Base-by-base conservation (phyloP, 1,284 basidiomycete species). In the Naganishia sp. region DNA sequence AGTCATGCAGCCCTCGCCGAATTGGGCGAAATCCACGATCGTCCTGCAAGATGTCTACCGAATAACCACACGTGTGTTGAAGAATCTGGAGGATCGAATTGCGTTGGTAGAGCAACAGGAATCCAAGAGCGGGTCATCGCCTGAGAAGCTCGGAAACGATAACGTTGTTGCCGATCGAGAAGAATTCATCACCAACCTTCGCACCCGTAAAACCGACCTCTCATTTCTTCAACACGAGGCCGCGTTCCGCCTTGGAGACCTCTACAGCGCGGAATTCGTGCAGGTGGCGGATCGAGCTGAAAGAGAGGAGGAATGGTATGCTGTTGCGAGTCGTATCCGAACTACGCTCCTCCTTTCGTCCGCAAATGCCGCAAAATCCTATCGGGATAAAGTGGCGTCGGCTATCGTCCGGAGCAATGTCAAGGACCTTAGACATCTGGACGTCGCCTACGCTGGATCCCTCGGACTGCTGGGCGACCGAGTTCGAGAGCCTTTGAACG, bases 281-380 rank as follows among this genome's bases (percentile, higher is more conserved):
- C 63, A 67, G 18, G 69, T 72, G 31, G 66, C 74, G n/a, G 69
- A 71, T 28, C 73, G 66, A 3, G 65, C 65, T 45, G 71, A 72
- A 64, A 67, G 75, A 72, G 64, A 66, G 70, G 73, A 69, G 18
- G 41, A 68, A n/a, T 71, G 66, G 63, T 77, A 77, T 62, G 69
- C 64, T 18, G 49, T 69, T 18, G 78, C 78, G 13, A 73, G 75
- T 32, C 39, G 42, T 0, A 65, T 79, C 9, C 72, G 78, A 9
- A 73, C 74, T 46, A 73, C 76, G 35, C 72, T 80, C 18, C 70
- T 80, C 2, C 55, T 69, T 2, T 61, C 69, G n/a, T 73, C 78
- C 0, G 69, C 77, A 15, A 60, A 68, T 10, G 47, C 54, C 3
- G 71, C 75, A 15, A 73, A 74, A 32, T 32, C 39, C 3, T 73